Percentiles rank a stretch among this genome's conserved stretches.
These are phyloP conservation scores for Podospora bellae-mahoneyi DNA, from an alignment of 495 filamentous ascomycete species.

Conservation along the genomic window DNA sequence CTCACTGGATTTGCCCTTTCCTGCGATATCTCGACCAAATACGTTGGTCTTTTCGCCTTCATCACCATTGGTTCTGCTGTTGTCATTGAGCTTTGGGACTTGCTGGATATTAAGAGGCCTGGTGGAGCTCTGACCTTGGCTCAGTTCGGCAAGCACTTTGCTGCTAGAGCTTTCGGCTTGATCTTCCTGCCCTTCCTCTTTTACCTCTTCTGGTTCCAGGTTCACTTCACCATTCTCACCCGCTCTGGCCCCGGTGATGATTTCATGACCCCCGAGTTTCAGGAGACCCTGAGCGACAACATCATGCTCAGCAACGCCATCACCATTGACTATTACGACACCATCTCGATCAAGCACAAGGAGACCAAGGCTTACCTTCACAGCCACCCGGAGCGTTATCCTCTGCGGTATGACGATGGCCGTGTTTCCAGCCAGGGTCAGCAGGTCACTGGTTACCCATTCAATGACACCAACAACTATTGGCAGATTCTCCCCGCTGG, in stretches of 20 bases:
- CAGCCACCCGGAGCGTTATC: conserved; percentile 86
- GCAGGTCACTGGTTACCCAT: conserved; percentile 96
- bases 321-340: conserved; percentile 85
- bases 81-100: conserved; percentile 88
- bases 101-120: conserved; percentile 80
- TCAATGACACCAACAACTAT: conserved; percentile 97
- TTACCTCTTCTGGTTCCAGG: conserved; percentile 99
- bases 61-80: conserved; percentile 95
- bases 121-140: conserved; percentile 71
- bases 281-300: conserved; percentile 94
- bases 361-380: conserved; percentile 95
- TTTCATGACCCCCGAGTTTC: conserved; percentile 98
- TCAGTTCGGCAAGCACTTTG: conserved; percentile 85
- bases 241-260: conserved; percentile 94
- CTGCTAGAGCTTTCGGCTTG: conserved; percentile 74
- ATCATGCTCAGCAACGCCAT: conserved; percentile 81
- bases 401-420: conserved; percentile 93
- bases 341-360: conserved; percentile 86
- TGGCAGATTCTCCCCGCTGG: conserved; percentile 82
- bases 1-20: conserved; percentile 90
- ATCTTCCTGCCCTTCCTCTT: conserved; percentile 92
- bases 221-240: conserved; percentile 87
- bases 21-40: conserved; percentile 98
- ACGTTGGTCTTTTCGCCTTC: conserved; percentile 95
- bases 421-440: conserved; percentile 96